phyloP scores from a whole-genome alignment of 1,139 yeast species.

The Diutina neorugosa region DNA sequence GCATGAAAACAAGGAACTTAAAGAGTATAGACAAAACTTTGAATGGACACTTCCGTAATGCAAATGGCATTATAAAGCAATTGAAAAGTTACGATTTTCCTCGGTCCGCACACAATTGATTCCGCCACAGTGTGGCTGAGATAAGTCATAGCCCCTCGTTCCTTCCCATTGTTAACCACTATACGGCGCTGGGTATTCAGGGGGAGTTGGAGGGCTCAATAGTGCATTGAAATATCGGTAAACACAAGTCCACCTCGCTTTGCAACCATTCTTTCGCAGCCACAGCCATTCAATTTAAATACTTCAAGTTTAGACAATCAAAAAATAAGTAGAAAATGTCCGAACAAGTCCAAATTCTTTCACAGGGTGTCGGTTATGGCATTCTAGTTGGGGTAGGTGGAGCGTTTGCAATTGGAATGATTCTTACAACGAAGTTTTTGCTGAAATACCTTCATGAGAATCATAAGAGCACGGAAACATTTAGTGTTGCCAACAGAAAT shows the following conservation, averaged over 20 bases:
- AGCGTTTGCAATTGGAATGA: conserved; percentile 18
- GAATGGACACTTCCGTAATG: too few relatives aligned
- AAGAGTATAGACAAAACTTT: too few relatives aligned
- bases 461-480: conserved; percentile 18
- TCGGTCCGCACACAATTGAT: not conserved
- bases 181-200: not conserved
- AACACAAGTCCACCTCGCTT: not conserved
- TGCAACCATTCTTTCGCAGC: not conserved
- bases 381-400: conserved; percentile 20
- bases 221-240: not conserved
- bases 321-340: not conserved
- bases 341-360: conserved; percentile 7
- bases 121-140: not conserved
- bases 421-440: conserved; percentile 15
- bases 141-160: not conserved
- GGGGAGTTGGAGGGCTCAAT: not conserved
- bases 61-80: too few relatives aligned
- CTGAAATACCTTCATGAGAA: conserved; percentile 16
- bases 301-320: not conserved
- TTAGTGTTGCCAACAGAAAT: conserved; percentile 18
- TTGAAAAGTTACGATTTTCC: too few relatives aligned
- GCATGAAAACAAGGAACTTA: too few relatives aligned
- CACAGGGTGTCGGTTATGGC: conserved; percentile 19
- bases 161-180: not conserved
- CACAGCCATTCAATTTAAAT: not conserved